phyloP scores from a whole-genome alignment of 441 rosid genomes.

The Syzygium malaccense region DNA sequence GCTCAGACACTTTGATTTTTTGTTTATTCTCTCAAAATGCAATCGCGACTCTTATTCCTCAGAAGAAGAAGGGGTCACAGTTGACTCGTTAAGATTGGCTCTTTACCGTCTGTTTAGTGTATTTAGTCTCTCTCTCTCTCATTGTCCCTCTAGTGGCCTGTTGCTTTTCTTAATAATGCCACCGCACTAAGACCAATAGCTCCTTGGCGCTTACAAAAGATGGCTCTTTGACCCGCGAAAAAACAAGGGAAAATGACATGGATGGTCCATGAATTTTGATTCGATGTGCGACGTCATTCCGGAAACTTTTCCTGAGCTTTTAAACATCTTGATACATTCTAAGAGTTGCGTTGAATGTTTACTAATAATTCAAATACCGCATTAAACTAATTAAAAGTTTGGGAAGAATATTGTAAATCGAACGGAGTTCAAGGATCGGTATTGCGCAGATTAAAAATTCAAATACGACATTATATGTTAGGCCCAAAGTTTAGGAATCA shows the following conservation, averaged over 20 bases:
- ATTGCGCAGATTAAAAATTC: background rate
- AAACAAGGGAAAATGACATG: rapidly evolving
- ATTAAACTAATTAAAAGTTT: background rate
- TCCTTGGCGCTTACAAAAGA: background rate
- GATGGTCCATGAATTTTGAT: background rate
- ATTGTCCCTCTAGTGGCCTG: background rate
- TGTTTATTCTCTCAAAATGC: too few relatives aligned
- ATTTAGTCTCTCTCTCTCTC: background rate
- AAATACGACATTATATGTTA: background rate
- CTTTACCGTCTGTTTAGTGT: background rate
- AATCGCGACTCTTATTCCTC: background rate
- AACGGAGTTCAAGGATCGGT: too few relatives aligned
- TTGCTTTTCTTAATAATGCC: background rate
- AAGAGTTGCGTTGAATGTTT: background rate
- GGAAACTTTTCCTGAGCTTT: background rate
- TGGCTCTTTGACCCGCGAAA: background rate
- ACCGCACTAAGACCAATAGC: background rate
- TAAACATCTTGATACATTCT: background rate
- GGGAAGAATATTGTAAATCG: rapidly evolving
- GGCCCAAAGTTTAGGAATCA: too few relatives aligned
- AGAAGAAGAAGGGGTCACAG: too few relatives aligned
- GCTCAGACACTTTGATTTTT: background rate
- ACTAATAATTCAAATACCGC: background rate
- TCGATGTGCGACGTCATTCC: rapidly evolving
- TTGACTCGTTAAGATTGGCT: background rate